Evolutionary conservation across 345 rosid species (phyloP).

Genomic region (Aurinia saxatilis): DNA sequence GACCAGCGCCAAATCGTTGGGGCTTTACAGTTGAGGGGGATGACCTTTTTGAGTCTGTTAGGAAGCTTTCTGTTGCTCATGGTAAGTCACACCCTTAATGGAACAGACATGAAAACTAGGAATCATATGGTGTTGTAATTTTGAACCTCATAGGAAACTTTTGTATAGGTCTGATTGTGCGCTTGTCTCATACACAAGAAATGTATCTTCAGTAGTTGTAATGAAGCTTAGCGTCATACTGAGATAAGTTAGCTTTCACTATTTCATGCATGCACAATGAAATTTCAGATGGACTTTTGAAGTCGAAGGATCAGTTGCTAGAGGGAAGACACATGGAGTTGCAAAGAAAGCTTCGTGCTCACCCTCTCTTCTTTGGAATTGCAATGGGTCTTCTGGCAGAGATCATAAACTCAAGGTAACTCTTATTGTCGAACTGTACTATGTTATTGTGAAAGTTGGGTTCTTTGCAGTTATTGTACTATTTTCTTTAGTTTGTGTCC

Average conservation of each 20-base stretch:
- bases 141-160: neutral
- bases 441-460: neutral
- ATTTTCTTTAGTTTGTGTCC: neutral
- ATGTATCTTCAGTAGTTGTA: neutral
- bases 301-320: slow-evolving; percentile 30
- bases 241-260: neutral
- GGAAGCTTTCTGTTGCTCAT: slow-evolving; percentile 35
- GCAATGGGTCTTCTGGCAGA: slow-evolving; percentile 95
- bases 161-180: slow-evolving; percentile 9
- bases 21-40: slow-evolving; percentile 80
- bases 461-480: neutral
- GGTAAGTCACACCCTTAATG: slow-evolving; percentile 40
- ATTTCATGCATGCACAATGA: slow-evolving; percentile 22
- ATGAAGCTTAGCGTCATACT: neutral
- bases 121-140: neutral
- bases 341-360: slow-evolving; percentile 59
- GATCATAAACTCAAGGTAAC: slow-evolving; percentile 93
- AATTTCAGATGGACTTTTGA: slow-evolving; percentile 48
- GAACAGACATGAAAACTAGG: neutral
- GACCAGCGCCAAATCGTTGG: slow-evolving; percentile 99
- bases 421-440: neutral
- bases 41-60: slow-evolving; percentile 63
- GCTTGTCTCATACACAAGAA: neutral
- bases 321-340: slow-evolving; percentile 34
- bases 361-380: slow-evolving; percentile 91